Evolutionary conservation across 1,284 basidiomycete species (phyloP).

Genomic region (Ganoderma leucocontextum): DNA sequence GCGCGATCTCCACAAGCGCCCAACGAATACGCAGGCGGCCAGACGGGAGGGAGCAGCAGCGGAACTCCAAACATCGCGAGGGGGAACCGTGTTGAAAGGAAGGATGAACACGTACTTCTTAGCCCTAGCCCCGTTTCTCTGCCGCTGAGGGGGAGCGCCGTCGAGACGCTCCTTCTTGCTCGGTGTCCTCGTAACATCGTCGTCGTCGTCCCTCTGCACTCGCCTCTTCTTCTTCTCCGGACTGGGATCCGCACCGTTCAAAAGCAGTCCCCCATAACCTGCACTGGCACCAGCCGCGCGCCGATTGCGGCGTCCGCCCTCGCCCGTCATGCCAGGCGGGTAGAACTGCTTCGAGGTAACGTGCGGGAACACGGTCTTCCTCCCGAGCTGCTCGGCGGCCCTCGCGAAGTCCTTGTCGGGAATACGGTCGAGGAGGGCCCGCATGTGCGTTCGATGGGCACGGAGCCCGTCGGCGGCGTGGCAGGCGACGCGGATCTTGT

Average conservation of each 20-base stretch:
- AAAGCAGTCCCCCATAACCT: slow-evolving; percentile 35
- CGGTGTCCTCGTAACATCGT: slow-evolving; percentile 55
- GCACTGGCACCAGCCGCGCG: slow-evolving; percentile 44
- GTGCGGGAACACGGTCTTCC: slow-evolving; percentile 78
- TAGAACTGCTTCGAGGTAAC: slow-evolving; percentile 70
- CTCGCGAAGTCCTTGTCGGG: slow-evolving; percentile 57
- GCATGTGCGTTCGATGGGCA: slow-evolving; percentile 76
- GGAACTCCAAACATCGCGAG: background rate
- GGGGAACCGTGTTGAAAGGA: background rate
- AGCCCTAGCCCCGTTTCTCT: slow-evolving; percentile 57
- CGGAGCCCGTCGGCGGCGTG: slow-evolving; percentile 92
- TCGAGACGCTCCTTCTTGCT: slow-evolving; percentile 50
- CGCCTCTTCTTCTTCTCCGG: slow-evolving; percentile 75
- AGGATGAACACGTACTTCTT: slow-evolving; percentile 60
- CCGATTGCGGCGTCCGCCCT: slow-evolving; percentile 62
- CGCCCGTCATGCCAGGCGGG: slow-evolving; percentile 59
- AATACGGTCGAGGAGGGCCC: slow-evolving; percentile 67
- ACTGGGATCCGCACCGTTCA: slow-evolving; percentile 47
- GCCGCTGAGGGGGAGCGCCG: slow-evolving; percentile 51
- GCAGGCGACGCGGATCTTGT: slow-evolving; percentile 98
- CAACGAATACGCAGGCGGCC: background rate
- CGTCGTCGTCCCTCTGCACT: slow-evolving; percentile 64
- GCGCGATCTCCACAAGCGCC: slow-evolving; percentile 5
- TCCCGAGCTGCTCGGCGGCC: slow-evolving; percentile 54
- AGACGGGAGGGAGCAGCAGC: background rate